These are phyloP conservation scores for Puya raimondii DNA, from an alignment of 176 grass and related monocot genomes.

Conservation along the genomic window DNA sequence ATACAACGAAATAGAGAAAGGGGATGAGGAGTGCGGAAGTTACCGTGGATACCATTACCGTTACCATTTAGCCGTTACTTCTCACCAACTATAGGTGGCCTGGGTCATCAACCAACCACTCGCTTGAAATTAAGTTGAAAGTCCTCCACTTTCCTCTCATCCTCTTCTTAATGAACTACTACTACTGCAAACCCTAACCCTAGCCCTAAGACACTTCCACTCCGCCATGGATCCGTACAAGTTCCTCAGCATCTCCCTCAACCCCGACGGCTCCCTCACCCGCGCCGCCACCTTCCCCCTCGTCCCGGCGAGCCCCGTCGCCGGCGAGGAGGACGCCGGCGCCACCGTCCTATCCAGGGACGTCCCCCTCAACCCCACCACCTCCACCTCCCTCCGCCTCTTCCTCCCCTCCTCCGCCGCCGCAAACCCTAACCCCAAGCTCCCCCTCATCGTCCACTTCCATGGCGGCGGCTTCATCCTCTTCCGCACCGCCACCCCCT, in stretches of 20 bases:
- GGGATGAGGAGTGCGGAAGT: too few species aligned
- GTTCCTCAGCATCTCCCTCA: constrained; percentile 55
- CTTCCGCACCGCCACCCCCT: constrained; percentile 46
- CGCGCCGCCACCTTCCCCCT: constrained; percentile 27
- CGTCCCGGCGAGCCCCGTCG: constrained; percentile 17
- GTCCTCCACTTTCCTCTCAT: too few species aligned
- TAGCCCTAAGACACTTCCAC: neutral
- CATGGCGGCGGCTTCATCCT: constrained; percentile 82
- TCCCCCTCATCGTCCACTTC: constrained; percentile 59
- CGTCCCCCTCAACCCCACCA: constrained; percentile 36
- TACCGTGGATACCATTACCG: too few species aligned
- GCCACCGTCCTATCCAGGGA: constrained; percentile 57
- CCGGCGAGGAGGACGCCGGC: constrained; percentile 17
- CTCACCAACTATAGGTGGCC: too few species aligned
- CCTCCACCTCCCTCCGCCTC: constrained; percentile 51
- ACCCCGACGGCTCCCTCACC: constrained; percentile 49
- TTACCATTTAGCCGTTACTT: too few species aligned
- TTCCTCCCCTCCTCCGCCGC: constrained; percentile 37
- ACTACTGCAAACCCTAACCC: too few species aligned
- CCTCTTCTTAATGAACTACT: too few species aligned
- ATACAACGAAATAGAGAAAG: too few species aligned
- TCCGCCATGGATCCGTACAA: constrained; percentile 78
- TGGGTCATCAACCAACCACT: too few species aligned
- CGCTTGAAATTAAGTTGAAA: too few species aligned
- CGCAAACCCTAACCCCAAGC: neutral